Percentiles rank a stretch among this genome's conserved stretches.
These are phyloP conservation scores for Paspalum notatum DNA, from an alignment of 176 grass and related monocot species.

Conservation along the genomic window DNA sequence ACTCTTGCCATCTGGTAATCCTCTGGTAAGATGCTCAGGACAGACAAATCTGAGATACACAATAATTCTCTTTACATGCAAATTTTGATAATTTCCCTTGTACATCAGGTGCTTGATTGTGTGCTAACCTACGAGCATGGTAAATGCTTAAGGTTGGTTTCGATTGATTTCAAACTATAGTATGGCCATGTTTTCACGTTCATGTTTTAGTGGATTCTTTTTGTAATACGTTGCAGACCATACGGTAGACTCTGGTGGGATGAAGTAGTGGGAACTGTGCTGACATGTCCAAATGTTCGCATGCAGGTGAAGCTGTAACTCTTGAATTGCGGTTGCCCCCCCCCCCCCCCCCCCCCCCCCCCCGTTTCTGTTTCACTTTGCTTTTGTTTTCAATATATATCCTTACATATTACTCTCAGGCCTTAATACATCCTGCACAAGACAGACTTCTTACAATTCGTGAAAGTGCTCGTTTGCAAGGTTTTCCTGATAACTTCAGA, in stretches of 20 bases:
- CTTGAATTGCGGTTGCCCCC: not conserved
- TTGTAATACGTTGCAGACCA: slow-evolving; percentile 56
- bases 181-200: slow-evolving; percentile 2
- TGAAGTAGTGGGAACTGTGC: slow-evolving; percentile 84
- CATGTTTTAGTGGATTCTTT: slow-evolving; percentile 26
- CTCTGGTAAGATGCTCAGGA: slow-evolving; percentile 55
- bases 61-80: slow-evolving; percentile 6
- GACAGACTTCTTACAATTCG: slow-evolving; percentile 79
- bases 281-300: slow-evolving; percentile 68
- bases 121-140: slow-evolving; percentile 61
- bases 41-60: not conserved
- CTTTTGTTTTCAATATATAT: slow-evolving; percentile 34
- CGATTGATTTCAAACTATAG: slow-evolving; percentile 13
- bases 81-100: slow-evolving; percentile 26
- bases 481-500: slow-evolving; percentile 87
- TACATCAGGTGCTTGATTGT: slow-evolving; percentile 79
- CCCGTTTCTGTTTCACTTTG: slow-evolving; percentile 22
- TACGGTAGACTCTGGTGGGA: slow-evolving; percentile 92
- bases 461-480: slow-evolving; percentile 93
- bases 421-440: slow-evolving; percentile 87
- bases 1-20: slow-evolving; percentile 80
- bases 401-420: slow-evolving; percentile 53
- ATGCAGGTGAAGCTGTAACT: slow-evolving; percentile 61
- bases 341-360: not conserved
- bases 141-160: slow-evolving; percentile 76